phyloP scores from a whole-genome alignment of 805 yeast species.

The Monosporozyma servazzii region DNA sequence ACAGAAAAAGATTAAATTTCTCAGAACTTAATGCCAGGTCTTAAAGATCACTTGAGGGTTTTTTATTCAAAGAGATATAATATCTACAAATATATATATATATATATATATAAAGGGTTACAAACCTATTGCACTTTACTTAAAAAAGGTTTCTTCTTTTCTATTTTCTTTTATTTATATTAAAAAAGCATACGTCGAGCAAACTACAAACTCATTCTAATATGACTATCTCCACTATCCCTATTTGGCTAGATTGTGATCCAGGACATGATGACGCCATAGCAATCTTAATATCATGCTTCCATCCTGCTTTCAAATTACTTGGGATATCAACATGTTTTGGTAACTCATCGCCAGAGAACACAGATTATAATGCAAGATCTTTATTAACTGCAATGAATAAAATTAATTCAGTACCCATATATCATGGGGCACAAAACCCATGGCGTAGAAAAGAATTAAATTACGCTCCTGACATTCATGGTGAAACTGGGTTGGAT shows the following conservation, averaged over 20 bases:
- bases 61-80: too few species aligned
- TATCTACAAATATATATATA: too few species aligned
- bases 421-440: constrained; percentile 52
- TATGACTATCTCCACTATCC: constrained; percentile 34
- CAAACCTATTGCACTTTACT: background rate
- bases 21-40: too few species aligned
- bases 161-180: background rate
- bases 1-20: too few species aligned
- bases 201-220: background rate
- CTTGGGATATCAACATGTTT: constrained; percentile 68
- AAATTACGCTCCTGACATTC: constrained; percentile 49
- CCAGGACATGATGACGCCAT: constrained; percentile 88
- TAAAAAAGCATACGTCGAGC: background rate
- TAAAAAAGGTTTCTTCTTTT: too few species aligned
- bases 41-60: too few species aligned
- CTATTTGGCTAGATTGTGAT: constrained; percentile 86
- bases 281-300: constrained; percentile 57
- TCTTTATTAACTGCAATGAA: constrained; percentile 55
- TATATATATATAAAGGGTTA: too few species aligned
- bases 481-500: constrained; percentile 69
- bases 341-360: constrained; percentile 56
- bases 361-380: constrained; percentile 62
- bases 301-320: constrained; percentile 48
- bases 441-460: constrained; percentile 45
- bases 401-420: constrained; percentile 40